Base-by-base conservation (phyloP, 306 rosid genomes). In the Dalbergia oliveri region DNA sequence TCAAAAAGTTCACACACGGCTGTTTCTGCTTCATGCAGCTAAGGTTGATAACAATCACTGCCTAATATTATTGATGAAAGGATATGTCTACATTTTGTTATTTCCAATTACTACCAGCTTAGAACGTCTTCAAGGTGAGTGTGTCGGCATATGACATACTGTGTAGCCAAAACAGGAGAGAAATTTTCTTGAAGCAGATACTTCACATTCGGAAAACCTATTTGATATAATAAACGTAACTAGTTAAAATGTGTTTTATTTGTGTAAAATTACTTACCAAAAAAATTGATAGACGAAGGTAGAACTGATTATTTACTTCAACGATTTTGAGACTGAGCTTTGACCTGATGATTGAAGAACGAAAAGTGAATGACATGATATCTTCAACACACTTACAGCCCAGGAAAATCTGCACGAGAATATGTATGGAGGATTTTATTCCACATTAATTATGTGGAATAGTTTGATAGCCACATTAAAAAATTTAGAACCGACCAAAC, bases 401-500 rank as follows among this genome's bases (percentile, higher is more conserved):
- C 53, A 51, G 47, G 51, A 76, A 77, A 47, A 47, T 13, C 81
- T 65, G 41, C 54, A 50, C 39, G 16, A 44, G 9, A 69, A 69
- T 68, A 23, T 8, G 16, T 33, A 67, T 16, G 53, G 49, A 66
- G 43, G 10, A n/a, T 26, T 26, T 26, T 26, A 70, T 5, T 47
- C 9, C 16, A 49, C 9, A 45, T 26, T 37, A 34, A 16, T 37
- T 0, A 54, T 8, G 4, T 16, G 6, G 65, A 13, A 44, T 37
- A 58, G 33, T 41, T 70, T 78, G 37, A 23, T 13, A 15, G 3
- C 12, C 11, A 16, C 9, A 44, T 33, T 78, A 16, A 53, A 54
- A 39, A 72, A 2, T 15, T 8, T 44, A 9, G 62, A n/a, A 26
- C 34, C 16, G 76, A 60, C 56, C 56, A 33, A 79, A 45, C 16